Conservation (phyloP, 495 filamentous ascomycete genomes). For the Trichoderma erinaceum region DNA sequence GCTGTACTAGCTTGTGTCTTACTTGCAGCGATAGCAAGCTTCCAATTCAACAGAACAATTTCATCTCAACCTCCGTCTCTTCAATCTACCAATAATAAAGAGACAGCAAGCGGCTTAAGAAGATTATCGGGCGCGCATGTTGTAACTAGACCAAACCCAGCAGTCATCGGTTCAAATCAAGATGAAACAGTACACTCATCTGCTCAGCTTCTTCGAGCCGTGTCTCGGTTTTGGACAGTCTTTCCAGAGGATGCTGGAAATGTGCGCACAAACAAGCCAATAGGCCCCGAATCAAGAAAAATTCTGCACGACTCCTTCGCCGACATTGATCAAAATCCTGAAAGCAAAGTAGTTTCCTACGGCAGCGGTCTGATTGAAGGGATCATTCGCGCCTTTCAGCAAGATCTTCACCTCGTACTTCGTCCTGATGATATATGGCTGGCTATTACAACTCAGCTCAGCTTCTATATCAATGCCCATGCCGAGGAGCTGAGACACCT, state of each 20-base stretch:
- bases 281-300: neutral
- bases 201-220: neutral
- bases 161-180: neutral
- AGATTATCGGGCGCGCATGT: neutral
- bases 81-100: neutral
- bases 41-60: neutral
- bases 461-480: slow-evolving; percentile 44
- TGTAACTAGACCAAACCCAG: neutral
- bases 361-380: neutral
- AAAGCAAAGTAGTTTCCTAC: neutral
- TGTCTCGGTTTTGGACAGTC: neutral
- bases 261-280: neutral
- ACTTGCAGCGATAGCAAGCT: neutral
- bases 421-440: slow-evolving; percentile 61
- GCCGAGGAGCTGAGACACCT: slow-evolving; percentile 36
- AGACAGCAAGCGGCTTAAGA: neutral
- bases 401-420: slow-evolving; percentile 46
- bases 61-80: neutral
- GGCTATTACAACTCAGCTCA: slow-evolving; percentile 50
- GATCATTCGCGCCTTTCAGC: slow-evolving; percentile 18
- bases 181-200: neutral
- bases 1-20: neutral
- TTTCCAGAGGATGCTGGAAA: neutral
- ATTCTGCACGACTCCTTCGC: neutral
- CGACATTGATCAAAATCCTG: neutral